phyloP scores from a whole-genome alignment of 768 basidiomycete species.

The Suillus alpinus region DNA sequence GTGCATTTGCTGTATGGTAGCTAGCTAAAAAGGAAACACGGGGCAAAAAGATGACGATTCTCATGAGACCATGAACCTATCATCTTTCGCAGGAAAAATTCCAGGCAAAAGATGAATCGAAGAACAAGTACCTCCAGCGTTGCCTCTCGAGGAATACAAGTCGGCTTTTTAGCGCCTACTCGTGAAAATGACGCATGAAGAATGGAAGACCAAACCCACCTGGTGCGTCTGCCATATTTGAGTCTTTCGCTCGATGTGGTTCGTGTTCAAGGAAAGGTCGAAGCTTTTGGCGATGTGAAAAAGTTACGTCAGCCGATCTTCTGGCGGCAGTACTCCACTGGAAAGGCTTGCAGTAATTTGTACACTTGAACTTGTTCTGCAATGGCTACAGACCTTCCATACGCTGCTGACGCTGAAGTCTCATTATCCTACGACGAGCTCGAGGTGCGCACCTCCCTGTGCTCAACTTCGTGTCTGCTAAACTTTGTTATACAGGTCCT shows the following conservation, averaged over 20 bases:
- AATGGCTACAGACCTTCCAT: constrained; percentile 85
- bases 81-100: constrained; percentile 43
- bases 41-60: constrained; percentile 30
- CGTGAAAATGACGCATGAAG: constrained; percentile 22
- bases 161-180: constrained; percentile 23
- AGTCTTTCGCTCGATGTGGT: constrained; percentile 24
- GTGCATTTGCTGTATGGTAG: constrained; percentile 42
- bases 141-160: constrained; percentile 31
- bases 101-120: constrained; percentile 31
- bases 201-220: constrained; percentile 43
- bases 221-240: constrained; percentile 48
- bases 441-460: constrained; percentile 48
- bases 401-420: constrained; percentile 92
- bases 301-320: constrained; percentile 25
- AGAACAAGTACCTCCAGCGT: constrained; percentile 32
- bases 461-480: not conserved
- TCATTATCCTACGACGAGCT: constrained; percentile 88
- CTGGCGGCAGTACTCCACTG: no score
- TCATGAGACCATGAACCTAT: constrained; percentile 64
- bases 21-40: constrained; percentile 64
- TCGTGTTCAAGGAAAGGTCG: constrained; percentile 11
- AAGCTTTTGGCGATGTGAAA: not conserved
- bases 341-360: not conserved
- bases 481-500: constrained; percentile 57
- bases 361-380: constrained; percentile 11